Percentiles rank a stretch among this genome's conserved stretches.
Conservation (phyloP, 2,329 filamentous ascomycete species). For the Phaeosphaeriaceae sp. region DNA sequence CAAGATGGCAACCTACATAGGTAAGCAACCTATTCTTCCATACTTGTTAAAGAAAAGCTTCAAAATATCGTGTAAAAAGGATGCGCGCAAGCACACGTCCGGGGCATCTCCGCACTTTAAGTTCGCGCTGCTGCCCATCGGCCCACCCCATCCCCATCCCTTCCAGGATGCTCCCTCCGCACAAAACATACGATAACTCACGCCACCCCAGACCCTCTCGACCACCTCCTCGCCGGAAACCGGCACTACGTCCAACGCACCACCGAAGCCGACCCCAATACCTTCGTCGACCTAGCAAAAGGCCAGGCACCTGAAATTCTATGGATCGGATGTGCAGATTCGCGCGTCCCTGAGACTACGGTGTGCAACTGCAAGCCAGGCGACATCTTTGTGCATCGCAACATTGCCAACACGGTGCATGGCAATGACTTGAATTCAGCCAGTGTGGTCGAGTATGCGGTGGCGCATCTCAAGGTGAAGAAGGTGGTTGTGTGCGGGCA, state of each 20-base stretch:
- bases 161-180: conserved; percentile 8
- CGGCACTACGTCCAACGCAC: conserved; percentile 73
- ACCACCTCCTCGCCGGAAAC: conserved; percentile 71
- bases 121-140: background rate
- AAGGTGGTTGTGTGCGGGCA: conserved; percentile 69
- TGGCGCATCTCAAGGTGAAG: conserved; percentile 72
- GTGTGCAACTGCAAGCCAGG: conserved; percentile 80
- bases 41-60: background rate
- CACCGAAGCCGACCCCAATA: conserved; percentile 69
- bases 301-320: conserved; percentile 74
- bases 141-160: background rate
- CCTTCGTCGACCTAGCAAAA: conserved; percentile 71
- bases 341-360: conserved; percentile 82
- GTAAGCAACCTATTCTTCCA: background rate
- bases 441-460: conserved; percentile 81
- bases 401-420: conserved; percentile 85
- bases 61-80: background rate
- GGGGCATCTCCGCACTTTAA: conserved; percentile 15
- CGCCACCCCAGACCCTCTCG: conserved; percentile 57
- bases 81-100: background rate
- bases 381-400: conserved; percentile 88
- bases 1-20: conserved; percentile 4
- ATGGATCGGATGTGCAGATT: conserved; percentile 89
- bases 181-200: conserved; percentile 28
- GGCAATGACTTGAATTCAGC: conserved; percentile 76